These are phyloP conservation scores for Fragaria nilgerrensis DNA, from an alignment of 306 rosid genomes.

Conservation along the genomic window DNA sequence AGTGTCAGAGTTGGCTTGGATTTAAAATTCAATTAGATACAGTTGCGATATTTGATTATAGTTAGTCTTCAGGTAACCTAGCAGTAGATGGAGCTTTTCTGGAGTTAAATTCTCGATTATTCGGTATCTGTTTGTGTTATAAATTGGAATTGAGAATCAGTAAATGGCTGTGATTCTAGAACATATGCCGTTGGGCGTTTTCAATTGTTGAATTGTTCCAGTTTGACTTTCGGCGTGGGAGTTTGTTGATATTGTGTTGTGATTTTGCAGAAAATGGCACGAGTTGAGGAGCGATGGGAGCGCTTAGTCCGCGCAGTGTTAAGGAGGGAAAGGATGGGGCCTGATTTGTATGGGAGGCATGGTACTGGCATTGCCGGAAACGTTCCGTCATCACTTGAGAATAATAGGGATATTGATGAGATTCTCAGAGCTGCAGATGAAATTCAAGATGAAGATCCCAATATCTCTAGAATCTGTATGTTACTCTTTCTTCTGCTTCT, in stretches of 20 bases:
- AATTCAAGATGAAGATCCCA: slow-evolving; percentile 90
- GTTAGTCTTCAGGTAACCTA: background rate
- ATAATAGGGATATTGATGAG: slow-evolving; percentile 93
- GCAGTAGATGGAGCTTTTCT: background rate
- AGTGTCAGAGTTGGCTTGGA: background rate
- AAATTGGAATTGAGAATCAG: background rate
- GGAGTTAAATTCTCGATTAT: background rate
- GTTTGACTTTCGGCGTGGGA: background rate
- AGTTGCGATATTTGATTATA: background rate
- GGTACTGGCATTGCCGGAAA: slow-evolving; percentile 74
- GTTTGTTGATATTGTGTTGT: slow-evolving; percentile 2
- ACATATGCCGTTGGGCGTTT: background rate
- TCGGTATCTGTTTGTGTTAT: background rate
- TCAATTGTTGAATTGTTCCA: background rate
- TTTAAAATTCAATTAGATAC: background rate
- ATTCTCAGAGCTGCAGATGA: slow-evolving; percentile 94
- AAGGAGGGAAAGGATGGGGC: slow-evolving; percentile 74
- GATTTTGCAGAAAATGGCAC: slow-evolving; percentile 54
- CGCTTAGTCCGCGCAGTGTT: slow-evolving; percentile 81
- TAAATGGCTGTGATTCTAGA: background rate
- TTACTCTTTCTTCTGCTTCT: background rate
- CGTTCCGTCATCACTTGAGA: slow-evolving; percentile 89
- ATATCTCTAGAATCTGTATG: slow-evolving; percentile 75
- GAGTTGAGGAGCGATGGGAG: slow-evolving; percentile 84
- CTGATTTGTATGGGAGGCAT: slow-evolving; percentile 63